Evolutionary conservation across 78 protist genomes (phyloP).

Genomic region (Blattamonas nauphoetae): DNA sequence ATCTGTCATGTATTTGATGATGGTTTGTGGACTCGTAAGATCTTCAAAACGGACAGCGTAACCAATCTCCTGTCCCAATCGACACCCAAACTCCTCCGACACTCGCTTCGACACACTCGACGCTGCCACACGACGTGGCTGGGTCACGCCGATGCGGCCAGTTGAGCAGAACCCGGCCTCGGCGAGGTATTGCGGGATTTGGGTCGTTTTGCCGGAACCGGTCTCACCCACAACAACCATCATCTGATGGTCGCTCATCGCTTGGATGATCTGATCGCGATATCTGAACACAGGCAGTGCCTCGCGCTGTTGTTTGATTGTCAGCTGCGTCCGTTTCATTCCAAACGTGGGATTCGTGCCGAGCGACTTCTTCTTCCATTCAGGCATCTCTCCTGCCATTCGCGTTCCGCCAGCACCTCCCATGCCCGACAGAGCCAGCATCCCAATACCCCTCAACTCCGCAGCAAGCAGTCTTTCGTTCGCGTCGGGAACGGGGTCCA

Average conservation of each 20-base stretch:
- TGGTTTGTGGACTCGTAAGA: slow-evolving; percentile 71
- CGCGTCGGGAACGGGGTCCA: slow-evolving; percentile 60
- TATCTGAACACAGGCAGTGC: slow-evolving; percentile 74
- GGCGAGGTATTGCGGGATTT: slow-evolving; percentile 72
- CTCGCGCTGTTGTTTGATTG: slow-evolving; percentile 75
- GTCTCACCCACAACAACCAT: slow-evolving; percentile 79
- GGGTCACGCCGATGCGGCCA: slow-evolving; percentile 76
- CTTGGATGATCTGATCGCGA: slow-evolving; percentile 47
- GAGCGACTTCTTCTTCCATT: slow-evolving; percentile 44
- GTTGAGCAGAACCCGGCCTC: slow-evolving; percentile 57
- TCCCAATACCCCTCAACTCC: slow-evolving; percentile 23
- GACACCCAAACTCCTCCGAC: slow-evolving; percentile 93
- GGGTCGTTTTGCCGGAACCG: slow-evolving; percentile 82
- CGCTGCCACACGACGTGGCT: slow-evolving; percentile 99
- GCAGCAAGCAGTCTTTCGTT: slow-evolving; percentile 60
- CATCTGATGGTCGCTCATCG: slow-evolving; percentile 66
- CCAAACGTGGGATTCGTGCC: slow-evolving; percentile 32
- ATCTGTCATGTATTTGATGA: slow-evolving; percentile 95
- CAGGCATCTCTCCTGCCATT: slow-evolving; percentile 39
- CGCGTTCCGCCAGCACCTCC: neutral
- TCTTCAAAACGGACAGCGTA: slow-evolving; percentile 96
- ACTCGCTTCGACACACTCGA: slow-evolving; percentile 95
- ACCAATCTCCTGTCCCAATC: slow-evolving; percentile 85
- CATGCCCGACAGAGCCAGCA: neutral
- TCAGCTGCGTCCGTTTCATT: neutral